These are phyloP conservation scores for Clavariopsis aquatica DNA, from an alignment of 495 filamentous ascomycete genomes.

Conservation along the genomic window DNA sequence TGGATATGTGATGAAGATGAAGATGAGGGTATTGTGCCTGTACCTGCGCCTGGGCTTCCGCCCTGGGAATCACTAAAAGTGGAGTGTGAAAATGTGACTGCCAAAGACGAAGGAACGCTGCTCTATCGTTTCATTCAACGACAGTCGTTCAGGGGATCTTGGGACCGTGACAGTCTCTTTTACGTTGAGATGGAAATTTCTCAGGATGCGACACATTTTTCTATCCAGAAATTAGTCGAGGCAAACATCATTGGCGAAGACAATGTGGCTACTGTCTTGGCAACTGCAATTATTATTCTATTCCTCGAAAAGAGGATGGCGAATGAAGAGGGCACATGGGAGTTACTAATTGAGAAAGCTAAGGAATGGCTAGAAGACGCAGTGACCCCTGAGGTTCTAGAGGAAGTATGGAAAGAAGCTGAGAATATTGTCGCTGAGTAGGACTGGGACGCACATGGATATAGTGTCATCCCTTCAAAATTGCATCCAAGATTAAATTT, in stretches of 20 bases:
- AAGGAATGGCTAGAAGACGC: constrained; percentile 13
- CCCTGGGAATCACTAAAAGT: background rate
- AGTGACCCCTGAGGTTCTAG: background rate
- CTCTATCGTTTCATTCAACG: constrained; percentile 44
- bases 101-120: constrained; percentile 8
- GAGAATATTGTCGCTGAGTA: background rate
- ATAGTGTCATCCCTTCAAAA: too few species aligned
- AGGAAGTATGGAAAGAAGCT: constrained; percentile 18
- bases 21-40: too few species aligned
- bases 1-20: constrained; percentile 6
- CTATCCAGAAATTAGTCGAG: background rate
- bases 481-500: too few species aligned
- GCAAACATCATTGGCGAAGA: constrained; percentile 5
- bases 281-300: constrained; percentile 54
- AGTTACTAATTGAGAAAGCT: constrained; percentile 54
- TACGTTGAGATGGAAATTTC: constrained; percentile 32
- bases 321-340: constrained; percentile 53
- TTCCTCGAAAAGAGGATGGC: constrained; percentile 51
- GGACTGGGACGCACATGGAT: too few species aligned
- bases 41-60: too few species aligned
- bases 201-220: constrained; percentile 9
- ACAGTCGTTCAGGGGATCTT: constrained; percentile 56
- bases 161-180: constrained; percentile 41
- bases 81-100: background rate
- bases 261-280: constrained; percentile 32